Percentiles rank a stretch among this genome's conserved stretches.
phyloP scores from a whole-genome alignment of 148 eudicot genomes.

The Cornus controversa region DNA sequence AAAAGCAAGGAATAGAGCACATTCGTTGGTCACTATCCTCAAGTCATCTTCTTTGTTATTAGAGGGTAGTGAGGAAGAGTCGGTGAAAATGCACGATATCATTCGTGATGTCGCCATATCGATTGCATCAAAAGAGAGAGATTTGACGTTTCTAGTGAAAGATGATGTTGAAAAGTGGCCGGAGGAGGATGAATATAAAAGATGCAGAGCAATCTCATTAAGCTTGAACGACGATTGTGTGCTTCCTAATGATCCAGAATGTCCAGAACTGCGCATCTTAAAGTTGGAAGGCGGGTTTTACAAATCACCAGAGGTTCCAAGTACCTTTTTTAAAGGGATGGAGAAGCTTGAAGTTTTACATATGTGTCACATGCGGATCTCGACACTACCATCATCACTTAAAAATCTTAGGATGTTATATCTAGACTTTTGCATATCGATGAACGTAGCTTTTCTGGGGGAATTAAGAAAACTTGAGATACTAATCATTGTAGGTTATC shows the following conservation, averaged over 20 bases:
- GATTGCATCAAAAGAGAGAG: constrained; percentile 2
- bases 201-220: constrained; percentile 1
- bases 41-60: constrained; percentile 13
- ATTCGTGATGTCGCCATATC: constrained; percentile 9
- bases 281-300: not conserved
- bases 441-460: not conserved
- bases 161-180: not conserved
- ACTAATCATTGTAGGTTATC: not conserved
- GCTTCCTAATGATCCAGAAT: not conserved
- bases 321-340: not conserved
- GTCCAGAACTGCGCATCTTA: constrained; percentile 6
- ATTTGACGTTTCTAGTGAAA: not conserved
- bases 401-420: not conserved
- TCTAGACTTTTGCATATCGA: not conserved
- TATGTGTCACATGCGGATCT: not conserved
- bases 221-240: not conserved
- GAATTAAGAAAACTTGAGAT: constrained; percentile 1
- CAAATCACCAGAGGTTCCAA: not conserved
- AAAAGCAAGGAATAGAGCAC: not conserved
- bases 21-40: not conserved
- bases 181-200: not conserved
- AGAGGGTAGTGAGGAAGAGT: not conserved
- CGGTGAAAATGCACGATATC: constrained; percentile 25
- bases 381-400: not conserved
- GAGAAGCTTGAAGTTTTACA: constrained; percentile 5